A percentile compares a stretch with the other conserved stretches of the same genome.
phyloP scores from a whole-genome alignment of 768 basidiomycete species.

The Epithele typhae region DNA sequence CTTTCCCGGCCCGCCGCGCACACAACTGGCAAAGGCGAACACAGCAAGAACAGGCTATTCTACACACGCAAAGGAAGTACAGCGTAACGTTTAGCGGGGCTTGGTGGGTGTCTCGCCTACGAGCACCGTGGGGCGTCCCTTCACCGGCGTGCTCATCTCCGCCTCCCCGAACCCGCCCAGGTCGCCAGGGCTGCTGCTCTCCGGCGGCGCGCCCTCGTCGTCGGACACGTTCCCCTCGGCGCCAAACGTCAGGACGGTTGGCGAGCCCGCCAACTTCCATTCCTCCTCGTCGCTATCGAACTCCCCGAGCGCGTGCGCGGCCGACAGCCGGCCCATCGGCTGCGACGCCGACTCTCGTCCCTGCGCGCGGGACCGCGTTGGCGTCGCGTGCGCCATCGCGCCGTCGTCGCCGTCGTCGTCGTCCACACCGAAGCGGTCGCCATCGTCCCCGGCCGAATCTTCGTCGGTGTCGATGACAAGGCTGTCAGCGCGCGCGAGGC shows the following conservation, averaged over 20 bases:
- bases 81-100: conserved; percentile 4
- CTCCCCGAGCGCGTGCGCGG: conserved; percentile 4
- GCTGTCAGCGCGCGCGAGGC: conserved; percentile 1
- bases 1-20: too few relatives aligned
- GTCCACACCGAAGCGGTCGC: background rate
- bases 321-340: too few relatives aligned
- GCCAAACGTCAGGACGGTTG: conserved; percentile 16
- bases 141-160: background rate
- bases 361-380: too few relatives aligned
- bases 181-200: conserved; percentile 13
- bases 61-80: too few relatives aligned
- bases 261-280: conserved; percentile 22
- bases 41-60: too few relatives aligned
- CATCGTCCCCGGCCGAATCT: background rate
- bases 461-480: conserved; percentile 3
- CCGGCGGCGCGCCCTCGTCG: background rate
- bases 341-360: too few relatives aligned
- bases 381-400: background rate
- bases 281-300: conserved; percentile 21
- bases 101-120: conserved; percentile 23
- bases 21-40: too few relatives aligned
- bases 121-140: conserved; percentile 5
- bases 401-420: background rate
- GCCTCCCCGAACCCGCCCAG: conserved; percentile 6
- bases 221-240: too few relatives aligned